These are phyloP conservation scores for Elongisporangium prolatum DNA, from an alignment of 352 stramenopile species.

Conservation along the genomic window DNA sequence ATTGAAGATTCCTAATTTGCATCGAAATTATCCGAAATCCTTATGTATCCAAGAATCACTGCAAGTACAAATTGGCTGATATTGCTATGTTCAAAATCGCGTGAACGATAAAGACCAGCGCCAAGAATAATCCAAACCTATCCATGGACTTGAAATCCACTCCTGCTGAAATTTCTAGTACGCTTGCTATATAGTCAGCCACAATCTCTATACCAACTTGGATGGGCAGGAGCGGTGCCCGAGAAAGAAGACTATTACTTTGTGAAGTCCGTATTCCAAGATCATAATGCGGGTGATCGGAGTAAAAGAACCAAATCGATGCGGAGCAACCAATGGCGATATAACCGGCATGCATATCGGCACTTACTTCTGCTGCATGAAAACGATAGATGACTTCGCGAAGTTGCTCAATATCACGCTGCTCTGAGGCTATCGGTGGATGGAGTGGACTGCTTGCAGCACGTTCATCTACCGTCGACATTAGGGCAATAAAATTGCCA, in stretches of 20 bases:
- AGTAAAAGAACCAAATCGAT: constrained; percentile 24
- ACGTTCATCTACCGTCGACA: not conserved
- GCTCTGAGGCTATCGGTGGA: not conserved
- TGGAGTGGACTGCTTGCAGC: not conserved
- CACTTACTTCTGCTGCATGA: constrained; percentile 21
- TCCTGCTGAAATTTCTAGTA: constrained; percentile 15
- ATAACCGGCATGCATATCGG: constrained; percentile 36
- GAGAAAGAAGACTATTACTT: not conserved
- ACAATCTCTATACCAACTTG: constrained; percentile 17
- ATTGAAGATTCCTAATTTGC: not conserved
- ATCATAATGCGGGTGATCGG: constrained; percentile 25
- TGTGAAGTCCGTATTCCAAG: not conserved
- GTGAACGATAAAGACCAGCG: constrained; percentile 7
- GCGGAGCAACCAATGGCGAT: constrained; percentile 30
- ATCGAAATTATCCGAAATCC: not conserved
- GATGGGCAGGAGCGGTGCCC: constrained; percentile 3
- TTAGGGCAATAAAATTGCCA: not conserved
- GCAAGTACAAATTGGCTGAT: constrained; percentile 6
- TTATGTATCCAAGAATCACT: too few species aligned
- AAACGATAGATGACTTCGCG: constrained; percentile 1
- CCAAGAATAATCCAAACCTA: constrained; percentile 9
- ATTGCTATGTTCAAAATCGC: constrained; percentile 11
- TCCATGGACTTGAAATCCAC: constrained; percentile 10
- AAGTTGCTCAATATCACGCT: not conserved
- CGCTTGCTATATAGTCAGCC: constrained; percentile 16